These are phyloP conservation scores for Chlamydomonas sphaeroides DNA, from an alignment of 139 green algal species.

Conservation along the genomic window DNA sequence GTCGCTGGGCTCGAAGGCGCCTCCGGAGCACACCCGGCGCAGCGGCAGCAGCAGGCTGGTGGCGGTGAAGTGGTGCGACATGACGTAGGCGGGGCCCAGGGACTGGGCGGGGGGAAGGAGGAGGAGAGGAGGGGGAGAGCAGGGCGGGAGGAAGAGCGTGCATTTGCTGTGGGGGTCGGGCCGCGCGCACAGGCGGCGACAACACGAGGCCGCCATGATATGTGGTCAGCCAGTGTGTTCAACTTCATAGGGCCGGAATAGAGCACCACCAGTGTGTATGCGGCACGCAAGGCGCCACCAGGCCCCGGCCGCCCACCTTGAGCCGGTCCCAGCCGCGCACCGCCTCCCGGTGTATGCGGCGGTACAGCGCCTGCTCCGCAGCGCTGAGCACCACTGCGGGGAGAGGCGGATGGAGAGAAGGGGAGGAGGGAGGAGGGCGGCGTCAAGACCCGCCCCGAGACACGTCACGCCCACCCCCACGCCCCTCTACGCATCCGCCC, in stretches of 20 bases:
- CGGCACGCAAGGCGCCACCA: no score
- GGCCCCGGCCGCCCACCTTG: no score
- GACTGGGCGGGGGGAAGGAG: neutral
- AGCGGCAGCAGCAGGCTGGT: constrained; percentile 79
- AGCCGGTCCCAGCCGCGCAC: constrained; percentile 1
- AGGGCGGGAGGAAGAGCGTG: neutral
- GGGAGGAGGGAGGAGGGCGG: no score
- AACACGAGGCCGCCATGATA: no score
- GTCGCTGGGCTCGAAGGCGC: constrained; percentile 25
- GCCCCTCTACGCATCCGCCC: no score
- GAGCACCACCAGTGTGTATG: no score
- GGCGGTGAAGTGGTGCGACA: constrained; percentile 70
- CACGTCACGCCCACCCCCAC: no score
- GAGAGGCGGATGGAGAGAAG: no score
- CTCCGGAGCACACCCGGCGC: constrained; percentile 71
- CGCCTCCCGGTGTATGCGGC: constrained; percentile 51
- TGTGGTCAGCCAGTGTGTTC: no score
- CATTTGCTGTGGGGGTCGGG: neutral
- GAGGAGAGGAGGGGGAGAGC: neutral
- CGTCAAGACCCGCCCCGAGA: no score
- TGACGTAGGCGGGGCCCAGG: constrained; percentile 47
- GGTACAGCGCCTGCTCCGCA: constrained; percentile 65
- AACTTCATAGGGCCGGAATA: no score
- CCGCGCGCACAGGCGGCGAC: no score
- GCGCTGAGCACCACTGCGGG: constrained; percentile 62